These are phyloP conservation scores for Aspergillus haitiensis DNA, from an alignment of 495 filamentous ascomycete species.

Conservation along the genomic window DNA sequence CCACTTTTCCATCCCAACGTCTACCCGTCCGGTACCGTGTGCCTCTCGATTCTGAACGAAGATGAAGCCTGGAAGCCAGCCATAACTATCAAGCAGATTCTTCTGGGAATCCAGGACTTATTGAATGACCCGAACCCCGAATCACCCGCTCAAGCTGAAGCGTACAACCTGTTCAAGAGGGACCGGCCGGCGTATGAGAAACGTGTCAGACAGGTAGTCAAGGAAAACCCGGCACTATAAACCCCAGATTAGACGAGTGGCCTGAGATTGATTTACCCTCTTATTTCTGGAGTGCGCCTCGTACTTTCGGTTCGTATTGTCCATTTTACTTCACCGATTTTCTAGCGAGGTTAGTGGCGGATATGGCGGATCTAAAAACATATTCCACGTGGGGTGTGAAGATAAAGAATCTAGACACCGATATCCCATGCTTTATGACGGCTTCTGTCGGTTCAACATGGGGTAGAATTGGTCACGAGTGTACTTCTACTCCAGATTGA, in stretches of 20 bases:
- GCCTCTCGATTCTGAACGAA: slow-evolving; percentile 96
- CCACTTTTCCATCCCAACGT: slow-evolving; percentile 99
- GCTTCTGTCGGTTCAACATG: not conserved
- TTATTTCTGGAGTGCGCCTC: not conserved
- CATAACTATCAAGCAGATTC: slow-evolving; percentile 96
- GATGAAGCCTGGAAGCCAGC: slow-evolving; percentile 98
- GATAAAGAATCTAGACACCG: slow-evolving; percentile 3
- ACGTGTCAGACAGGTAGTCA: slow-evolving; percentile 81
- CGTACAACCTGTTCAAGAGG: slow-evolving; percentile 95
- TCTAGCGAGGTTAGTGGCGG: slow-evolving; percentile 6
- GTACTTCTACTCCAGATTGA: slow-evolving; percentile 7
- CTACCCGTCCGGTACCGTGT: slow-evolving; percentile 97
- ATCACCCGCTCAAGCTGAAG: slow-evolving; percentile 93
- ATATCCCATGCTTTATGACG: not conserved
- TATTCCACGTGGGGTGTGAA: slow-evolving; percentile 16
- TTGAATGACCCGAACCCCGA: slow-evolving; percentile 97
- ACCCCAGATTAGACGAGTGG: not conserved
- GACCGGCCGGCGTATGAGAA: slow-evolving; percentile 84
- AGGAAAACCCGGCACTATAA: slow-evolving; percentile 76
- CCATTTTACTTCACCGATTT: slow-evolving; percentile 8
- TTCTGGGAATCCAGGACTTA: slow-evolving; percentile 92
- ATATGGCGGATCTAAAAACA: slow-evolving; percentile 12
- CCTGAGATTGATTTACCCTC: not conserved
- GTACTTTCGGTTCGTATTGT: not conserved
- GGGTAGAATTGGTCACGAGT: slow-evolving; percentile 11